A percentile compares a stretch with the other conserved stretches of the same genome.
These are phyloP conservation scores for Zopfia rhizophila DNA, from an alignment of 2,329 filamentous ascomycete species.

Conservation along the genomic window DNA sequence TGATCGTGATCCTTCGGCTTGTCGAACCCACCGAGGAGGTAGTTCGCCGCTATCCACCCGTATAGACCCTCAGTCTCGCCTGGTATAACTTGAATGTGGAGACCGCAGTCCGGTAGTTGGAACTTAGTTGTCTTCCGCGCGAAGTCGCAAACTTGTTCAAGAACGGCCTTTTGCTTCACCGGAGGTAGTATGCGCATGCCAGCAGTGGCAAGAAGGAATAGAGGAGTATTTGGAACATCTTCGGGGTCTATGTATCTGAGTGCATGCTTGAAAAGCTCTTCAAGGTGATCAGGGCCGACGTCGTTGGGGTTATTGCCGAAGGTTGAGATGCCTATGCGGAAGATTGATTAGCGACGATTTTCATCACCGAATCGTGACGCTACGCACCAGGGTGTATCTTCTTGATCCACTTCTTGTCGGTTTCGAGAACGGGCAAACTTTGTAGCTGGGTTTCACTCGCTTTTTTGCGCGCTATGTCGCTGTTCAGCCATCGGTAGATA, in stretches of 20 bases:
- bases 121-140: constrained; percentile 81
- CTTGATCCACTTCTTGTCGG: constrained; percentile 87
- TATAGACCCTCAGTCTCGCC: constrained; percentile 97
- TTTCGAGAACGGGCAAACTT: constrained; percentile 80
- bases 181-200: constrained; percentile 89
- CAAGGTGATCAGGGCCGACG: constrained; percentile 84
- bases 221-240: constrained; percentile 83
- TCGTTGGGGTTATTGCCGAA: constrained; percentile 81
- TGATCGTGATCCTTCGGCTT: constrained; percentile 77
- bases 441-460: constrained; percentile 70
- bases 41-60: constrained; percentile 97
- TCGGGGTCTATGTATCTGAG: constrained; percentile 78
- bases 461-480: constrained; percentile 71
- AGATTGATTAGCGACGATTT: constrained; percentile 22
- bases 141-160: constrained; percentile 84
- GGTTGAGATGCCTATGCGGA: constrained; percentile 74
- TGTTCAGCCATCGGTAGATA: constrained; percentile 92
- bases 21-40: constrained; percentile 91
- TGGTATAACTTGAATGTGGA: constrained; percentile 93
- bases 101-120: constrained; percentile 84
- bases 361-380: not conserved
- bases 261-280: constrained; percentile 83
- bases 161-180: constrained; percentile 75
- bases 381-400: constrained; percentile 85
- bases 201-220: constrained; percentile 95